Conservation (phyloP, 805 yeast genomes). For the Candida glaebosa region DNA sequence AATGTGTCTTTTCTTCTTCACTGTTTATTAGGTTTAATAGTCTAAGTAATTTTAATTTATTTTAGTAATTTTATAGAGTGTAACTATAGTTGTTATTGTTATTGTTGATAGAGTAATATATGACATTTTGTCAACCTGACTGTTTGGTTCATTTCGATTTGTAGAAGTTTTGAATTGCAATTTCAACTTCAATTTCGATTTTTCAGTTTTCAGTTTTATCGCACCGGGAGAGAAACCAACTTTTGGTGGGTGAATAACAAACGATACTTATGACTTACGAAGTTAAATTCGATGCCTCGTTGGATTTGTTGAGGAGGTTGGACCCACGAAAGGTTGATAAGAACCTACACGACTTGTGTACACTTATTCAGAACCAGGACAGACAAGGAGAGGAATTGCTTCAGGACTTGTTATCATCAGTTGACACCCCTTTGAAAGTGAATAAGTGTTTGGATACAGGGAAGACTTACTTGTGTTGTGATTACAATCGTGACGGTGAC, state of each 20-base stretch:
- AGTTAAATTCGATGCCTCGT: constrained; percentile 36
- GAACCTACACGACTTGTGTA: constrained; percentile 35
- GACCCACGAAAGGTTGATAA: constrained; percentile 33
- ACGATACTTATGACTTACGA: constrained; percentile 33
- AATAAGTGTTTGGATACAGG: constrained; percentile 51
- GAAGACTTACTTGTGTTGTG: constrained; percentile 78
- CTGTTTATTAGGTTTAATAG: constrained; percentile 1
- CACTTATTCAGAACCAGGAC: constrained; percentile 33
- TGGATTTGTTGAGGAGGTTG: constrained; percentile 38
- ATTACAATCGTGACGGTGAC: constrained; percentile 93
- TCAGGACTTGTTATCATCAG: constrained; percentile 80
- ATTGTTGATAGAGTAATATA: neutral
- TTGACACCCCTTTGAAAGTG: constrained; percentile 76
- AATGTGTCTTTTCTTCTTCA: neutral
- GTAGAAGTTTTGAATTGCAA: neutral
- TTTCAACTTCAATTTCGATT: too few species aligned
- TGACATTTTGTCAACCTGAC: neutral
- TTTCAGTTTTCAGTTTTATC: too few species aligned
- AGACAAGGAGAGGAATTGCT: constrained; percentile 54
- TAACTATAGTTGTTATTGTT: neutral
- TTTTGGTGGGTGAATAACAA: too few species aligned
- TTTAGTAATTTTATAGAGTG: neutral
- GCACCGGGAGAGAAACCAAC: too few species aligned
- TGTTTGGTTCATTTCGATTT: neutral
- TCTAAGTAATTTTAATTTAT: neutral